Base-by-base conservation (phyloP, 169 alveolate genomes). In the Eimeria mitis region DNA sequence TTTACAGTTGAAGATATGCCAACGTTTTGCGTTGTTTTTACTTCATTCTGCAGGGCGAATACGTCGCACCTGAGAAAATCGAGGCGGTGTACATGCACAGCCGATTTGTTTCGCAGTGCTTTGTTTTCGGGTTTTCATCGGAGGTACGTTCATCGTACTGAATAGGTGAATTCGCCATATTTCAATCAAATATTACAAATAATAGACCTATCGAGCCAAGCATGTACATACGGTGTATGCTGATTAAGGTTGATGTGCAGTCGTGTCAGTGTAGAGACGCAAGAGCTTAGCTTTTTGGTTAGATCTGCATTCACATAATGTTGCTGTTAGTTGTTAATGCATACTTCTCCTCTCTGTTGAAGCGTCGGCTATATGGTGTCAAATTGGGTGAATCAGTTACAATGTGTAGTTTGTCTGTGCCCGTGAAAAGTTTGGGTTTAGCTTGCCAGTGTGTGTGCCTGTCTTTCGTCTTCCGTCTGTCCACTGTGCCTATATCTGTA, bases 1-100 rank as follows among this genome's bases (percentile, higher is more conserved):
- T n/a, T 49, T n/a, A 56, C 25, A 87, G 23, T 61, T 61, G 47
- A 11, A 31, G 49, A 9, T 28, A 9, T 31, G 61, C 61, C 31
- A 47, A 14, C 59, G 14, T 25, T 37, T 37, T 75, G 56, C 61
- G 31, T 75, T 75, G 85, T 42, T 42, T 78, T 78, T 44, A 6
- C 71, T 79, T 47, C 31, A 42, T 23, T n/a, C 1, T 65, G 59
- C 85, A 95, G 96, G 99, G 99, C 2, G 99, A 99, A 96, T 99
- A 99, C 96, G 99, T 99, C 31, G 99, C 99, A 56, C 99, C 99
- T 16, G 99, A 99, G 94, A 98, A 98, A 95, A 97, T 99, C 49
- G 99, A 98, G 94, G 96, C 98, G 42, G 85, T 96, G 65, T 97
- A 97, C 81, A 63, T 88, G 63, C 97, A 98, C 89, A 91, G 98